A percentile compares a stretch with the other conserved stretches of the same genome.
phyloP scores from a whole-genome alignment of 139 green algal species.

The Picochlorum sp. region DNA sequence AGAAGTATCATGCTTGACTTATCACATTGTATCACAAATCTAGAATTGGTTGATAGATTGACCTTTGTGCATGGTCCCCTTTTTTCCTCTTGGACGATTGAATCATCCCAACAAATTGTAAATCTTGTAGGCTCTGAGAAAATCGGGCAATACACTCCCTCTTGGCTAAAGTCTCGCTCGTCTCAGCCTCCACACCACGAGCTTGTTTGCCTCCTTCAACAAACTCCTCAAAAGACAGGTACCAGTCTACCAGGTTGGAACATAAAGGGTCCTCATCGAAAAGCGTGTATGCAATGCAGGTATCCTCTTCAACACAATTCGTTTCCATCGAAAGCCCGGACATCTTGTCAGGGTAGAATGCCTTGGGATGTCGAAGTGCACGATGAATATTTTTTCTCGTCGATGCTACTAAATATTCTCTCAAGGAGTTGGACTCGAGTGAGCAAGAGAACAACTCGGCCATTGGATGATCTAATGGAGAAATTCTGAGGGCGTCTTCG shows the following conservation, averaged over 20 bases:
- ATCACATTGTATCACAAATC: not conserved
- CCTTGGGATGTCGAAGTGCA: slow-evolving; percentile 17
- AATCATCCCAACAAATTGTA: slow-evolving; percentile 42
- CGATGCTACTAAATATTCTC: not conserved
- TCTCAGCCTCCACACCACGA: not conserved
- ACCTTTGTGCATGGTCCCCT: slow-evolving; percentile 31
- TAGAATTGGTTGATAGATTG: slow-evolving; percentile 21
- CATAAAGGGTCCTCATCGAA: slow-evolving; percentile 32
- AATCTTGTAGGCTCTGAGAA: slow-evolving; percentile 30
- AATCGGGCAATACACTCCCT: slow-evolving; percentile 27
- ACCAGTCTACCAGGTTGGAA: slow-evolving; percentile 43
- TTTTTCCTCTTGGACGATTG: slow-evolving; percentile 19
- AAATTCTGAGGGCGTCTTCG: no score
- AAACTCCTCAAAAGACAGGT: slow-evolving; percentile 25
- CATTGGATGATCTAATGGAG: no score
- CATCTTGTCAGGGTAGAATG: not conserved
- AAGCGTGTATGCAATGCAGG: slow-evolving; percentile 30
- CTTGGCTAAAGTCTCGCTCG: not conserved
- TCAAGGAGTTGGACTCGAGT: no score
- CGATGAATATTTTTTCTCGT: slow-evolving; percentile 27
- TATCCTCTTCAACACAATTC: slow-evolving; percentile 21
- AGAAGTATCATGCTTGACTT: not conserved
- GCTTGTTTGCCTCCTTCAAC: not conserved
- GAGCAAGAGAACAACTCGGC: no score
- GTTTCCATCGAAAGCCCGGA: not conserved